Conservation (phyloP, 2,329 filamentous ascomycete species). For the Didymella exigua region DNA sequence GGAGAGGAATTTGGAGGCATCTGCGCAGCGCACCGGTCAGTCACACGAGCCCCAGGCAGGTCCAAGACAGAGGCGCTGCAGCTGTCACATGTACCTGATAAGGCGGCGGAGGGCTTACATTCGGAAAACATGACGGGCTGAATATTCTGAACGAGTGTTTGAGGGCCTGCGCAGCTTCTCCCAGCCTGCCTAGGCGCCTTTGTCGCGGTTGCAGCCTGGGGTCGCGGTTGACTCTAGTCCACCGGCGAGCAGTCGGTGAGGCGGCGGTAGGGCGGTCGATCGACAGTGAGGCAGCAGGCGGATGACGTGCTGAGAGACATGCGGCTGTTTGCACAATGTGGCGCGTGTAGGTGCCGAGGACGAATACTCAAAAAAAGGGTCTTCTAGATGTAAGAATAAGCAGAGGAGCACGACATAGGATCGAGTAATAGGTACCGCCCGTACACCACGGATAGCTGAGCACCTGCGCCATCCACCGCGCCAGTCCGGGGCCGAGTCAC, state of each 20-base stretch:
- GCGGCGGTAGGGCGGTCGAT: conserved; percentile 33
- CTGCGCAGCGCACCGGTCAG: conserved; percentile 58
- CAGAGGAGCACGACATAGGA: conserved; percentile 12
- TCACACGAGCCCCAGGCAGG: conserved; percentile 48
- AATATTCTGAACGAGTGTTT: conserved; percentile 8
- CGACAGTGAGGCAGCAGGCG: conserved; percentile 34
- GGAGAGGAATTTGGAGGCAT: conserved; percentile 96
- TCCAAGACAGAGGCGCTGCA: conserved; percentile 36
- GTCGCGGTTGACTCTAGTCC: conserved; percentile 31
- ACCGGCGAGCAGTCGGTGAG: conserved; percentile 37
- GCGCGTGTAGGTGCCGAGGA: conserved; percentile 7
- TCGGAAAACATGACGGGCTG: conserved; percentile 75
- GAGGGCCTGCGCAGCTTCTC: conserved; percentile 28
- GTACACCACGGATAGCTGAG: neutral
- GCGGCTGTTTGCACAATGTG: conserved; percentile 28
- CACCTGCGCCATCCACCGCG: conserved; percentile 6
- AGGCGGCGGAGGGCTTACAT: conserved; percentile 66
- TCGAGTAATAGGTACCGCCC: neutral
- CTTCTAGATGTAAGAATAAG: conserved; percentile 10
- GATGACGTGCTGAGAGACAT: conserved; percentile 40
- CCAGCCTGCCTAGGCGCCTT: conserved; percentile 20
- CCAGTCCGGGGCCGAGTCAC: conserved; percentile 1
- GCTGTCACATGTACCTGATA: conserved; percentile 44
- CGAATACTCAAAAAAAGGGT: neutral
- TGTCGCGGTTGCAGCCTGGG: conserved; percentile 27